A percentile compares a stretch with the other conserved stretches of the same genome.
Evolutionary conservation across 2,329 filamentous ascomycete genomes (phyloP).

Genomic region (Aspergillus amoenus): DNA sequence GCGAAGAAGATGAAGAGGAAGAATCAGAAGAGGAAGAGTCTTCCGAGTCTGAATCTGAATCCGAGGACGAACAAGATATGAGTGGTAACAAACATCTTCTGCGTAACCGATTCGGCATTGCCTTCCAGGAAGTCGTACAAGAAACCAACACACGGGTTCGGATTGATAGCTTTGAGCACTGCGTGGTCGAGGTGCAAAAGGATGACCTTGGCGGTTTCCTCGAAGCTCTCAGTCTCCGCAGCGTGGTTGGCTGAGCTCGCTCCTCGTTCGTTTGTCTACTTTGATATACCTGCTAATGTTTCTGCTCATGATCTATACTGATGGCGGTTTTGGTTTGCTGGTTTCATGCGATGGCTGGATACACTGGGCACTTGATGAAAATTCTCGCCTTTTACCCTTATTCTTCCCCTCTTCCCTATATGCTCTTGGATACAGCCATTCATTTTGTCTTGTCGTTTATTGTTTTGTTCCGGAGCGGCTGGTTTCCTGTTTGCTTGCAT

Average conservation of each 20-base stretch:
- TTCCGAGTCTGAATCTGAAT: constrained; percentile 51
- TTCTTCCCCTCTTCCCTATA: neutral
- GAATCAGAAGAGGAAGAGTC: constrained; percentile 57
- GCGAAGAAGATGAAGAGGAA: constrained; percentile 62
- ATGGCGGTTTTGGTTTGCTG: constrained; percentile 13
- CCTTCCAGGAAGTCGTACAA: constrained; percentile 90
- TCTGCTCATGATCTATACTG: constrained; percentile 13
- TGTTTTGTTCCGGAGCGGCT: constrained; percentile 15
- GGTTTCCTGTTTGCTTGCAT: constrained; percentile 7
- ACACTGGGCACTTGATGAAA: neutral
- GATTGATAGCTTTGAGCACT: constrained; percentile 96
- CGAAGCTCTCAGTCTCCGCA: constrained; percentile 88
- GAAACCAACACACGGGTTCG: constrained; percentile 87
- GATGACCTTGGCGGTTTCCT: constrained; percentile 89
- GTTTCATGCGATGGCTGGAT: constrained; percentile 9
- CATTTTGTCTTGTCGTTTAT: constrained; percentile 9
- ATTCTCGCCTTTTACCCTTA: neutral
- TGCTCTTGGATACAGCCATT: constrained; percentile 22
- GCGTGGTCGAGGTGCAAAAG: constrained; percentile 95
- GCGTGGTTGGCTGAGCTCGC: constrained; percentile 61
- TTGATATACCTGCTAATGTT: constrained; percentile 10
- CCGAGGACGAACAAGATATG: constrained; percentile 56
- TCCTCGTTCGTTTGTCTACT: neutral
- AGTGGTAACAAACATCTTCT: constrained; percentile 66
- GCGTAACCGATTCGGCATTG: constrained; percentile 86